These are phyloP conservation scores for Pichia gijzeniarum DNA, from an alignment of 805 yeast species.

Conservation along the genomic window DNA sequence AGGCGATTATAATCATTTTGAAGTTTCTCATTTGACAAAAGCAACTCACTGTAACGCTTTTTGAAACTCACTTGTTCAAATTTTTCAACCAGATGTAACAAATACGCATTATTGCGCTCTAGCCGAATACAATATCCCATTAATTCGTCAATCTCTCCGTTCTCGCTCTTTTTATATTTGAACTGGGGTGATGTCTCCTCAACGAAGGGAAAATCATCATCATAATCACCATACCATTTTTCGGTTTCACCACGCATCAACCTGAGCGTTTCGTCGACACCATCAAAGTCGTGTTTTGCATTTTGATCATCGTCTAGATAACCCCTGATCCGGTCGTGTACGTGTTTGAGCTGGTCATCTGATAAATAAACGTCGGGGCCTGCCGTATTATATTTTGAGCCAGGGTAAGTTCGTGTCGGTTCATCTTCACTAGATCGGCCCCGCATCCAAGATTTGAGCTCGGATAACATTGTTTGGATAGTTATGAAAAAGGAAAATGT, in stretches of 20 bases:
- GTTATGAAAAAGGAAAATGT: too few relatives aligned
- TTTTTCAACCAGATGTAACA: slow-evolving; percentile 14
- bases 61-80: slow-evolving; percentile 20
- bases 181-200: background rate
- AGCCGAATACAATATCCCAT: slow-evolving; percentile 13
- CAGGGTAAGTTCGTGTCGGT: background rate
- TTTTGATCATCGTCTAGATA: slow-evolving; percentile 14
- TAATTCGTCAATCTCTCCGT: slow-evolving; percentile 4
- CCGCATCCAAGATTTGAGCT: too few relatives aligned
- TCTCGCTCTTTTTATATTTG: background rate
- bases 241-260: slow-evolving; percentile 18
- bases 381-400: too few relatives aligned
- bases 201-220: background rate
- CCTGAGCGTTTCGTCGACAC: slow-evolving; percentile 20
- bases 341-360: background rate
- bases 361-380: background rate
- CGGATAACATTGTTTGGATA: too few relatives aligned
- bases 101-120: slow-evolving; percentile 16
- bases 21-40: slow-evolving; percentile 2
- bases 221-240: slow-evolving; percentile 12
- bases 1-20: slow-evolving; percentile 18
- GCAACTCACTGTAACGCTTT: slow-evolving; percentile 12
- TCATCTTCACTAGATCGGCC: background rate
- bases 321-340: slow-evolving; percentile 10
- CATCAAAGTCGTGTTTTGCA: slow-evolving; percentile 5